Percentiles rank a stretch among this genome's conserved stretches.
Conservation (phyloP, 208 protist species). For the Balamuthia mandrillaris region DNA sequence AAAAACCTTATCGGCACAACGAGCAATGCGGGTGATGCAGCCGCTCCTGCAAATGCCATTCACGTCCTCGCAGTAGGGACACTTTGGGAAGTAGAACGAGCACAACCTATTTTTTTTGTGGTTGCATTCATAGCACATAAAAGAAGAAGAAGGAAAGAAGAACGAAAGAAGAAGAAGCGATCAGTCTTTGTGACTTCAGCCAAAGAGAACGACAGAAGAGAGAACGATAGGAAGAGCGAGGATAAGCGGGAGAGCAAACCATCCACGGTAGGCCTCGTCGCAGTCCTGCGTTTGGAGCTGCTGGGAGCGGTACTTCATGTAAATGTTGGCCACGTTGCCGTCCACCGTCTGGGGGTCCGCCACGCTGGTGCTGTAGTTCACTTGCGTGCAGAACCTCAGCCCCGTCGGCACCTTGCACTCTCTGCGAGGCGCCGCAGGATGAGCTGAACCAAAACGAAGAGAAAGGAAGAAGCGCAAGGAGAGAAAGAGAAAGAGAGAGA, state of each 20-base stretch:
- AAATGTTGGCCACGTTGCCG: background rate
- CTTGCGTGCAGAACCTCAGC: background rate
- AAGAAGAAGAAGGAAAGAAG: no score
- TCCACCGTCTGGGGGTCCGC: background rate
- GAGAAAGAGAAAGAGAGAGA: background rate
- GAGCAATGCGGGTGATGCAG: background rate
- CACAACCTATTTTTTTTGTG: conserved; percentile 18
- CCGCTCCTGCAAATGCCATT: conserved; percentile 29
- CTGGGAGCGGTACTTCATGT: background rate
- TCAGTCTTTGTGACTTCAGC: no score
- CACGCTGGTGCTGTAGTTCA: background rate
- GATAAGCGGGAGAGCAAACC: background rate
- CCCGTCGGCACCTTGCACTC: background rate
- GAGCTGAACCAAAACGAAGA: background rate
- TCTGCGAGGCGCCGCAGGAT: background rate
- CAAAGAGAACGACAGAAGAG: no score
- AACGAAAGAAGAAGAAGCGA: no score
- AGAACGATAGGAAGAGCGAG: no score
- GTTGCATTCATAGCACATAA: no score
- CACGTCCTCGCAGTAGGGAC: background rate
- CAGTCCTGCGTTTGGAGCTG: background rate
- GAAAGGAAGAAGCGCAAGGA: background rate
- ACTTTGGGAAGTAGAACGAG: conserved; percentile 44
- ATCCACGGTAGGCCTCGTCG: background rate
- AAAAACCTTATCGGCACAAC: conserved; percentile 20